These are phyloP conservation scores for Ascobolus immersus DNA, from an alignment of 495 filamentous ascomycete genomes.

Conservation along the genomic window DNA sequence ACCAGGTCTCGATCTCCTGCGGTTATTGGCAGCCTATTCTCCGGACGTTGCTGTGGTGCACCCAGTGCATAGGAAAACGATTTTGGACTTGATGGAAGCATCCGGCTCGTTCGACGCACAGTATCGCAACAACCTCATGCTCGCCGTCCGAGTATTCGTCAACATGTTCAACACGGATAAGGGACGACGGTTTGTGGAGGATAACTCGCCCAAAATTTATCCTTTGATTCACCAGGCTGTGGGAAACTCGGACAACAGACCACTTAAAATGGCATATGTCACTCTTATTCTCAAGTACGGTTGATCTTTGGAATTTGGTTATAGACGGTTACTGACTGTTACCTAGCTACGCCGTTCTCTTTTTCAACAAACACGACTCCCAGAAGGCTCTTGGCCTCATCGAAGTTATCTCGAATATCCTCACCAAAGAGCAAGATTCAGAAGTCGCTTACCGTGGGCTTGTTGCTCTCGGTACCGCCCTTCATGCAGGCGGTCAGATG, in stretches of 20 bases:
- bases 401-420: slow-evolving; percentile 34
- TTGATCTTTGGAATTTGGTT: background rate
- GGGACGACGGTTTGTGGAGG: slow-evolving; percentile 28
- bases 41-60: slow-evolving; percentile 18
- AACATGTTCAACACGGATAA: slow-evolving; percentile 61
- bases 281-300: slow-evolving; percentile 73
- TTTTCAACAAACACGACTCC: slow-evolving; percentile 17
- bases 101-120: slow-evolving; percentile 21
- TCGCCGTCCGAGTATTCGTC: slow-evolving; percentile 53
- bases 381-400: slow-evolving; percentile 35
- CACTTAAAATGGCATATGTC: slow-evolving; percentile 53
- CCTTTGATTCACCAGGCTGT: slow-evolving; percentile 11
- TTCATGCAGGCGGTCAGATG: slow-evolving; percentile 27
- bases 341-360: slow-evolving; percentile 17
- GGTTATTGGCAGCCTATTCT: slow-evolving; percentile 42
- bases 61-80: too few relatives aligned
- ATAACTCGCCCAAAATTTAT: slow-evolving; percentile 10
- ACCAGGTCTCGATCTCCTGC: slow-evolving; percentile 63
- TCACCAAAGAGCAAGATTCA: slow-evolving; percentile 39
- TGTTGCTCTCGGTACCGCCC: slow-evolving; percentile 57
- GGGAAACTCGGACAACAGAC: slow-evolving; percentile 39
- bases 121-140: slow-evolving; percentile 54
- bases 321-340: background rate
- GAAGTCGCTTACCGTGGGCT: slow-evolving; percentile 66
- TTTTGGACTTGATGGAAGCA: slow-evolving; percentile 34